These are phyloP conservation scores for Lentinula detonsa DNA, from an alignment of 768 basidiomycete genomes.

Conservation along the genomic window DNA sequence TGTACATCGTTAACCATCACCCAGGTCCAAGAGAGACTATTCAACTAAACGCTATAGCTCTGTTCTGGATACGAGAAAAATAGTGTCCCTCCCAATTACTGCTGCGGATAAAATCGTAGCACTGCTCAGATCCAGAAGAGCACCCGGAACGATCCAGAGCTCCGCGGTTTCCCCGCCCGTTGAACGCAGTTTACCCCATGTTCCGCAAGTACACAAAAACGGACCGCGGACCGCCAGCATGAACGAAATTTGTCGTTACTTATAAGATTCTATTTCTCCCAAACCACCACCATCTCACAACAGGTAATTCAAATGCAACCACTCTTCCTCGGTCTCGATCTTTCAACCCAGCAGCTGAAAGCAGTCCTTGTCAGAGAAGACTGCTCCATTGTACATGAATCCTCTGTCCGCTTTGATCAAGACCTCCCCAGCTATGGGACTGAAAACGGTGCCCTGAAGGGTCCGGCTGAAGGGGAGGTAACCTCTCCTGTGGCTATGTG, in stretches of 20 bases:
- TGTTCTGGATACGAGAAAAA: too few relatives aligned
- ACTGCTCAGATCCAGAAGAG: too few relatives aligned
- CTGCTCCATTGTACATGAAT: constrained; percentile 53
- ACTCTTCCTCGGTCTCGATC: constrained; percentile 68
- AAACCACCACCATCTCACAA: neutral
- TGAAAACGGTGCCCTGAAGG: constrained; percentile 57
- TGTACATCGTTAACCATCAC: too few relatives aligned
- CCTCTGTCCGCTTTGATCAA: constrained; percentile 71
- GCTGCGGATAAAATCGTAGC: too few relatives aligned
- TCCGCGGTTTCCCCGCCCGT: neutral
- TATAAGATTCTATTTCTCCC: neutral
- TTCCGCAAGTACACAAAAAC: neutral
- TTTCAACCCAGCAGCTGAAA: constrained; percentile 84
- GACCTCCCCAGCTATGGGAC: constrained; percentile 71
- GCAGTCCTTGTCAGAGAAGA: constrained; percentile 61
- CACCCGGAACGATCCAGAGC: neutral
- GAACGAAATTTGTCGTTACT: neutral
- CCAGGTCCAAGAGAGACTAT: too few relatives aligned
- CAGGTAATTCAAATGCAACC: neutral
- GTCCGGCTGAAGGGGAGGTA: constrained; percentile 66
- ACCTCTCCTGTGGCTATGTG: constrained; percentile 80
- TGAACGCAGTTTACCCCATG: too few relatives aligned
- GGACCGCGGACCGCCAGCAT: neutral
- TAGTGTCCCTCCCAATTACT: too few relatives aligned
- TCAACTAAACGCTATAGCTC: too few relatives aligned